Percentiles rank a stretch among this genome's conserved stretches.
These are phyloP conservation scores for Podaxis sp. DNA, from an alignment of 768 basidiomycete species.

Conservation along the genomic window DNA sequence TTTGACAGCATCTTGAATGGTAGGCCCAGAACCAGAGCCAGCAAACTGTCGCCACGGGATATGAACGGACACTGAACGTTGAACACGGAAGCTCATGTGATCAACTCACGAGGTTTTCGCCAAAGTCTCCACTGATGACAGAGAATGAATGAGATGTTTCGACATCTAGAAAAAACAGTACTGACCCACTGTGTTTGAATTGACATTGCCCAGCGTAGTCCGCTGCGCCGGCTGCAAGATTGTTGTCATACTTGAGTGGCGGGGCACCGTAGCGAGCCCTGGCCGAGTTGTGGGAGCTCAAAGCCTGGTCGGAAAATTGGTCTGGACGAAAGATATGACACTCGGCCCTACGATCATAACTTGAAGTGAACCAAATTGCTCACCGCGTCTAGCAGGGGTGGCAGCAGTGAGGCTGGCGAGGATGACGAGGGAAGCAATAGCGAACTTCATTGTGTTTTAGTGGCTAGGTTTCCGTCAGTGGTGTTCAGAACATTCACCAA, in stretches of 20 bases:
- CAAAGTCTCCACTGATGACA: conserved; percentile 21
- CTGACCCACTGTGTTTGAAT: conserved; percentile 8
- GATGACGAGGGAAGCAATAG: background rate
- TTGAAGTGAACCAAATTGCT: background rate
- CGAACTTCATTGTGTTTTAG: conserved; percentile 1
- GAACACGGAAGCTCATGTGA: background rate
- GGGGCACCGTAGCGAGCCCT: conserved; percentile 1
- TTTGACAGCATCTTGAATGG: conserved; percentile 21
- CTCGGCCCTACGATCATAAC: background rate
- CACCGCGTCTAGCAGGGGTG: background rate
- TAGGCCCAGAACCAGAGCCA: conserved; percentile 19
- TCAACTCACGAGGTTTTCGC: conserved; percentile 28
- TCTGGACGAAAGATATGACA: background rate
- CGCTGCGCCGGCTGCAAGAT: conserved; percentile 9
- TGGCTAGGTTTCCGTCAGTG: background rate
- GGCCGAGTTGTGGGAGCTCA: conserved; percentile 5
- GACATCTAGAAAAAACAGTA: background rate
- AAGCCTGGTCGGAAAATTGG: conserved; percentile 8
- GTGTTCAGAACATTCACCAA: background rate
- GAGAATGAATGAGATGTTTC: background rate
- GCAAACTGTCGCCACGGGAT: conserved; percentile 17
- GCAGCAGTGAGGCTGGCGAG: background rate
- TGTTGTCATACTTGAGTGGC: conserved; percentile 8
- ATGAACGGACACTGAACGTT: background rate
- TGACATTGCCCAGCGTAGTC: conserved; percentile 1